These are phyloP conservation scores for Mycena crocata DNA, from an alignment of 768 basidiomycete genomes.

Conservation along the genomic window DNA sequence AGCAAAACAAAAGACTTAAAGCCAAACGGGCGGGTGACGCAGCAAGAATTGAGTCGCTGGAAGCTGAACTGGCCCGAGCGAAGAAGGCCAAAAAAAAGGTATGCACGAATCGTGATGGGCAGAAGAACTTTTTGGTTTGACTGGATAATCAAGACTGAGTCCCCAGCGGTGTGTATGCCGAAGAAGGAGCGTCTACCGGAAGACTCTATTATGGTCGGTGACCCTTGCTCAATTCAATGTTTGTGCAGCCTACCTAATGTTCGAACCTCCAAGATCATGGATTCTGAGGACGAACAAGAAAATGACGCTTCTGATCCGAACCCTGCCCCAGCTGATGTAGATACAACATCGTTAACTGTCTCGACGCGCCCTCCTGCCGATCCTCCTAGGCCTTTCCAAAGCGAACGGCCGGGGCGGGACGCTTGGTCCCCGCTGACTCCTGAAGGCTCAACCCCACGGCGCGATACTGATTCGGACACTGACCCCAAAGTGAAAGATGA, in stretches of 20 bases:
- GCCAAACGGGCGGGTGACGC: conserved; percentile 7
- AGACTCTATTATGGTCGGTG: background rate
- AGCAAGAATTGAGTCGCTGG: background rate
- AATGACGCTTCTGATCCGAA: background rate
- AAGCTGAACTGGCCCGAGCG: conserved; percentile 2
- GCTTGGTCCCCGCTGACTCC: background rate
- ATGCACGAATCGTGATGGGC: too few species aligned
- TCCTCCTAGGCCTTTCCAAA: background rate
- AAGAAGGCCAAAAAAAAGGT: conserved; percentile 8
- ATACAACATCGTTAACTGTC: background rate
- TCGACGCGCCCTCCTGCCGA: background rate
- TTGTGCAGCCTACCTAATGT: too few species aligned
- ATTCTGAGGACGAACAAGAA: conserved; percentile 8
- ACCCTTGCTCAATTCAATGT: background rate
- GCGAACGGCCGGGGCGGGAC: background rate
- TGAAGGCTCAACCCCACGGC: background rate
- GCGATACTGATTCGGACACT: background rate
- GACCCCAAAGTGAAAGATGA: conserved; percentile 15
- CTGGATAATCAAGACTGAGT: background rate
- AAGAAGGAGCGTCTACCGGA: background rate
- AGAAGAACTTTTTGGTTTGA: background rate
- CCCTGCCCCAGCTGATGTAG: background rate
- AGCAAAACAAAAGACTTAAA: conserved; percentile 8
- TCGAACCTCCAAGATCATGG: background rate
- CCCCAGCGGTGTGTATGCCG: background rate